Base-by-base conservation (phyloP, 2,329 filamentous ascomycete genomes). In the Colletotrichum sp. region DNA sequence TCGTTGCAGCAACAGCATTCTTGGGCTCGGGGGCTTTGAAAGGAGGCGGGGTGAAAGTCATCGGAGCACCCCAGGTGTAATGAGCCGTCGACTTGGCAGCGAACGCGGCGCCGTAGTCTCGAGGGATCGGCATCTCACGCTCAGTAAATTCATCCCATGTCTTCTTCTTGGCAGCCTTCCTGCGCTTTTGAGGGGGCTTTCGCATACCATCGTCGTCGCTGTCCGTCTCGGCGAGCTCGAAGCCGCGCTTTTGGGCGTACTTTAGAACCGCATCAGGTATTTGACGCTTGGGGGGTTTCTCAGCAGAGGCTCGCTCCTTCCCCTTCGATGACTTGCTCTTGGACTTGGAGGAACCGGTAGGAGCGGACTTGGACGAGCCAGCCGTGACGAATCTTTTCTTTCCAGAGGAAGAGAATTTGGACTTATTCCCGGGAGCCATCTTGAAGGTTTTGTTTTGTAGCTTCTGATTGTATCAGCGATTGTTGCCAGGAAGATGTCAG, bases 11-110 rank as follows among this genome's bases (percentile, higher is more conserved):
- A 13, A 6, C 13, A 9, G 52, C 16, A 1, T 62, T 68, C 24
- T 32, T 58, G 18, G 6, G 24, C n/a, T 38, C 48, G 5, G n/a
- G 36, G 9, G 21, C 9, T 58, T 30, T 24, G 21, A 5, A 16
- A 9, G 10, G 32, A 36, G 70, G 16, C 21, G 58, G n/a, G 13
- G 9, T 16, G 32, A 30, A 30, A 16, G 18, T 21, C 30, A 43
- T 16, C n/a, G 65, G 58, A 12, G 70, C 56, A 10, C 70, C 73
- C 73, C 73, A 75, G 8, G 70, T 75, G 34, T 24, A 58, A 32
- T 65, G 34, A 16, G 70, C 73, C n/a, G 70, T 75, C 8, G 73
- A 75, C 58, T 73, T 75, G 15, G 24, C 70, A 12, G 70, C 73
- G 32, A 75, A 75, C 4, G 24, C 16, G 8, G 69, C 72, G 18